Evolutionary conservation across 305 asterid genomes (phyloP), one percentile per base, ranked within the genome.

Genomic region (Lippia alba): DNA sequence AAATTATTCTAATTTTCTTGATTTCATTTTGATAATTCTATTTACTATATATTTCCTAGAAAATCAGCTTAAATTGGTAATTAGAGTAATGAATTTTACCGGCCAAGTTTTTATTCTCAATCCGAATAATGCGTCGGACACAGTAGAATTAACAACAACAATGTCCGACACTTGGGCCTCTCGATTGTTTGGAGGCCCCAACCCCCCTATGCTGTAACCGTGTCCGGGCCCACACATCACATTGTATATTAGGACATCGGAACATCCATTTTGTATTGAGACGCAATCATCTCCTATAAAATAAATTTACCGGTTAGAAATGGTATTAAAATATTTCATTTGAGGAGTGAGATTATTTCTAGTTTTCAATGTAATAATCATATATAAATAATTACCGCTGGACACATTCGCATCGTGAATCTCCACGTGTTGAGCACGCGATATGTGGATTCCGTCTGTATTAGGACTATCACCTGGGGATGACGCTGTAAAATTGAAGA

Each of bases 181-280:
- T 6, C 3, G 3, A 2, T 2, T 3, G 2, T 58, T 19, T 14
- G 39, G 56, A 9, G 45, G 55, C 10, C 79, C 75, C 0, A 80
- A 48, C 5, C 81, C 72, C 5, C 76, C 78, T 14, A 79, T 72
- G 70, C 79, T 80, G 53, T 46, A 73, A 0, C 84, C 81, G 11
- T 76, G 84, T 39, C 84, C 81, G 40, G 81, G 81, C 18, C 74
- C 74, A 59, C 79, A 80, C 1, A 70, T n/a, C 18, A 67, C 67
- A 41, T 73, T 5, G 24, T 61, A 30, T 50, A 76, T 61, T 17
- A 41, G 45, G 11, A 80, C 64, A 57, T 76, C 74, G 3, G 67
- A 50, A 40, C 66, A 12, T 16, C 78, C 82, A 0, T 8, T 16
- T 66, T 76, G 84, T 65, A 80, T 73, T 7, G 81, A 72, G 1